A percentile compares a stretch with the other conserved stretches of the same genome.
Conservation (phyloP, 148 eudicot species). For the Rhododendron williamsianum region DNA sequence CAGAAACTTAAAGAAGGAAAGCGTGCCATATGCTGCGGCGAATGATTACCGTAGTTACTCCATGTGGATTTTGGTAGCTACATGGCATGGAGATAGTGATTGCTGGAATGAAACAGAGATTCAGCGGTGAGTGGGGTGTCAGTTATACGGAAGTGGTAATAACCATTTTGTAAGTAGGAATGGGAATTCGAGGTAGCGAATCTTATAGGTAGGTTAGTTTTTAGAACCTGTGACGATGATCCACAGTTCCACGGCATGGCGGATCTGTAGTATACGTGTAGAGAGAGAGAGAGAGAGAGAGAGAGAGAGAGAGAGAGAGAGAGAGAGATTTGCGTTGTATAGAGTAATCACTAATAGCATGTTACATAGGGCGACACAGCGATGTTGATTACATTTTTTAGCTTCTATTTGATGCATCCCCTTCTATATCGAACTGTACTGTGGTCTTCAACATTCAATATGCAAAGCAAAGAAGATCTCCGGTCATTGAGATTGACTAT, state of each 20-base stretch:
- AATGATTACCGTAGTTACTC: conserved; percentile 14
- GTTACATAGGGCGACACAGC: not conserved
- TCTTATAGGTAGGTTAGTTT: not conserved
- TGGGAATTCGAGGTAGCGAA: not conserved
- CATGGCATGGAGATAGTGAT: not conserved
- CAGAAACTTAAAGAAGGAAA: conserved; percentile 83
- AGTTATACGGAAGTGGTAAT: not conserved
- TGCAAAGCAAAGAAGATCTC: not conserved
- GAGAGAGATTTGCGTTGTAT: conserved; percentile 10
- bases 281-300: conserved; percentile 6
- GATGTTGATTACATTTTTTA: not conserved
- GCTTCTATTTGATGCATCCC: not conserved
- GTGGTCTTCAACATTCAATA: not conserved
- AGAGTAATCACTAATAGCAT: not conserved
- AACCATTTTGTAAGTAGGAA: not conserved
- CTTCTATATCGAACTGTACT: not conserved
- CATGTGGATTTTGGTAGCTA: not conserved
- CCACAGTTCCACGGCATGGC: not conserved
- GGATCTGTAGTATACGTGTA: conserved; percentile 7
- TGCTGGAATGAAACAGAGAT: not conserved
- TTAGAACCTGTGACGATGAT: not conserved
- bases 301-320: conserved; percentile 3
- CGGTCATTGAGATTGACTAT: not conserved
- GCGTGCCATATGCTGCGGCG: conserved; percentile 65
- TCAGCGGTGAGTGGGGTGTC: not conserved